phyloP scores from a whole-genome alignment of 106 monocot species.

The Agapanthus africanus region DNA sequence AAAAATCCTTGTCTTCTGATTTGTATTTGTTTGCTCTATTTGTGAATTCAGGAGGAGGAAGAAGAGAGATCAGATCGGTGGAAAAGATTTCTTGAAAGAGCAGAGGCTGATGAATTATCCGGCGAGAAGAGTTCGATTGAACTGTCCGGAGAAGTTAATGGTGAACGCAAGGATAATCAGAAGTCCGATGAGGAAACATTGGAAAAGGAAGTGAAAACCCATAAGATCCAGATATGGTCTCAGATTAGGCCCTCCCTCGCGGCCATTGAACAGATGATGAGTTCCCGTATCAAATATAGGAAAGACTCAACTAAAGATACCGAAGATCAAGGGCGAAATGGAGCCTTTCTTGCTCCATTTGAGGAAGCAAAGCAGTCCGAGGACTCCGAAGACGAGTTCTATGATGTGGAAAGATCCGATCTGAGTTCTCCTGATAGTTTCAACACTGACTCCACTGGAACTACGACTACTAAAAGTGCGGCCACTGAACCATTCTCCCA shows the following conservation, averaged over 20 bases:
- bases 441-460: slow-evolving; percentile 22
- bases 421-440: slow-evolving; percentile 29
- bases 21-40: background rate
- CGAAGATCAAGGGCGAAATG: slow-evolving; percentile 7
- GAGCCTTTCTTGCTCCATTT: slow-evolving; percentile 16
- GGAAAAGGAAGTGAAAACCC: slow-evolving; percentile 25
- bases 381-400: slow-evolving; percentile 91
- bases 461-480: slow-evolving; percentile 9
- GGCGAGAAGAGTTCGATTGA: background rate
- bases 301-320: slow-evolving; percentile 13
- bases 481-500: slow-evolving; percentile 23
- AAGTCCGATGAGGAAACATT: slow-evolving; percentile 3
- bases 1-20: background rate
- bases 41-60: slow-evolving; percentile 79
- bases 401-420: slow-evolving; percentile 84
- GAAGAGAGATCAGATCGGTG: slow-evolving; percentile 96
- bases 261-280: slow-evolving; percentile 80
- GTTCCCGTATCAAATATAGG: slow-evolving; percentile 56
- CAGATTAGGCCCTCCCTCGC: slow-evolving; percentile 72
- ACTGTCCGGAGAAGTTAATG: background rate
- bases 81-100: slow-evolving; percentile 69
- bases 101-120: slow-evolving; percentile 22
- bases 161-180: background rate
- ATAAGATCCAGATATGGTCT: slow-evolving; percentile 24
- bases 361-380: slow-evolving; percentile 46